A percentile compares a stretch with the other conserved stretches of the same genome.
Evolutionary conservation across 805 yeast genomes (phyloP).

Genomic region (Kodamaea hsintzibuensis): DNA sequence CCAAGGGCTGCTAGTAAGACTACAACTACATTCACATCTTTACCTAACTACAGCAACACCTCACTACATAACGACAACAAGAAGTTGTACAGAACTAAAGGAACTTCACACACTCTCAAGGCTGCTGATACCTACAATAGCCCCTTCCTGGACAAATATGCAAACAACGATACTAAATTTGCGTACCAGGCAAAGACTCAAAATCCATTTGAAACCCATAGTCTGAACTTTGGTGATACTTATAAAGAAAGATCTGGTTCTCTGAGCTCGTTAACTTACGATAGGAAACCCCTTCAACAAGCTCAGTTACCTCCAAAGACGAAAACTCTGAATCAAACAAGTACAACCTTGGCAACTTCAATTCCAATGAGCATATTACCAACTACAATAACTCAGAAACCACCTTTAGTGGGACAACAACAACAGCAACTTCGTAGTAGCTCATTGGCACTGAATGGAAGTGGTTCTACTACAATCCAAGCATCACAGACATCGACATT

Average conservation of each 20-base stretch:
- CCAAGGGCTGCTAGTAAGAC: not conserved
- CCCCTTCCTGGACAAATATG: conserved; percentile 7
- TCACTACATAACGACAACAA: conserved; percentile 6
- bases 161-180: not conserved
- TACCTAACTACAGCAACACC: not conserved
- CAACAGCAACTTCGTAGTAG: not conserved
- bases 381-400: not conserved
- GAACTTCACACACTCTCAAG: not conserved
- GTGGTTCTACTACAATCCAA: not conserved
- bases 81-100: not conserved
- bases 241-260: conserved; percentile 7
- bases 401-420: not conserved
- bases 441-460: not conserved
- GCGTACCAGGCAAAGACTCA: not conserved
- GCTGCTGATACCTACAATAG: not conserved
- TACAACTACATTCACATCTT: not conserved
- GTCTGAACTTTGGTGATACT: not conserved
- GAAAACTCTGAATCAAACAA: not conserved
- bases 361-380: not conserved
- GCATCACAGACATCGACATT: not conserved
- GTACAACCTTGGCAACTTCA: not conserved
- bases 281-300: not conserved
- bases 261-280: conserved; percentile 7
- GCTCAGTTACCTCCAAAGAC: not conserved
- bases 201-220: not conserved